phyloP scores from a whole-genome alignment of 306 rosid genomes.

The Pterocarpus macrocarpus region DNA sequence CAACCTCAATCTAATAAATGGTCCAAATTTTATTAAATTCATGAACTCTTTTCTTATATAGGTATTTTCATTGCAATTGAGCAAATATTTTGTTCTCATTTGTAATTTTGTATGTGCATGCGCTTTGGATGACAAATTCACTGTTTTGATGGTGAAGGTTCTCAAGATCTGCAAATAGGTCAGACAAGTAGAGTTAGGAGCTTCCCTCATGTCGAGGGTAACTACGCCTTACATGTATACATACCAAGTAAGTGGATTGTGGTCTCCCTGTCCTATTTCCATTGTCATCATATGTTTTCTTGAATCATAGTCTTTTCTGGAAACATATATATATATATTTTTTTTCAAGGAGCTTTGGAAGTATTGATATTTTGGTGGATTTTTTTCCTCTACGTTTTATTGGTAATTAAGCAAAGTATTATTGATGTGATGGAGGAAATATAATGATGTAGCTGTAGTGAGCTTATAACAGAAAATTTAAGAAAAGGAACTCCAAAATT shows the following conservation, averaged over 20 bases:
- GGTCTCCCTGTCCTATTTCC: neutral
- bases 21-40: neutral
- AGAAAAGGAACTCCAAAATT: neutral
- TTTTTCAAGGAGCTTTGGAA: neutral
- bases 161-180: constrained; percentile 51
- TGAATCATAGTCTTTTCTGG: too few relatives aligned
- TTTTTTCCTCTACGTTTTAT: neutral
- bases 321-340: too few relatives aligned
- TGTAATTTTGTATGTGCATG: constrained; percentile 1
- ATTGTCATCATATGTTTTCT: neutral
- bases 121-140: constrained; percentile 39
- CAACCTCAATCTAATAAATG: constrained; percentile 14
- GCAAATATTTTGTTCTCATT: constrained; percentile 2
- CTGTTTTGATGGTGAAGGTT: constrained; percentile 56
- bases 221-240: constrained; percentile 83
- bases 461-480: neutral
- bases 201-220: constrained; percentile 89
- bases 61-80: constrained; percentile 10
- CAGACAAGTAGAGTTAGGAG: constrained; percentile 74
- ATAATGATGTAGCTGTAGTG: neutral
- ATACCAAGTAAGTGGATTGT: constrained; percentile 73
- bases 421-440: neutral
- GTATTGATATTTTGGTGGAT: neutral
- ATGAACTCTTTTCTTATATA: constrained; percentile 13
- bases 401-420: neutral